These are phyloP conservation scores for Agaricus sinodeliciosus DNA, from an alignment of 768 basidiomycete genomes.

Conservation along the genomic window DNA sequence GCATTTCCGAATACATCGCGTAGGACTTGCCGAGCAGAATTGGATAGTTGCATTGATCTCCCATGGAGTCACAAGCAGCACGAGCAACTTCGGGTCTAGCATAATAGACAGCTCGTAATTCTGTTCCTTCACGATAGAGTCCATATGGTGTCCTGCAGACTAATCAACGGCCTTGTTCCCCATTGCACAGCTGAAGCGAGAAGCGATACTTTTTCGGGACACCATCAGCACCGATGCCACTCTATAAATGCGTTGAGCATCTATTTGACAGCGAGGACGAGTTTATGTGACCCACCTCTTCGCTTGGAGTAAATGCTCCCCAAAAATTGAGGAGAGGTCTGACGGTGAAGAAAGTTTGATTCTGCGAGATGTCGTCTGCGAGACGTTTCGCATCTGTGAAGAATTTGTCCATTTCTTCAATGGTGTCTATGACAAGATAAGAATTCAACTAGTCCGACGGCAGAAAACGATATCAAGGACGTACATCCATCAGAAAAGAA, in stretches of 20 bases:
- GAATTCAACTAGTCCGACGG: not conserved
- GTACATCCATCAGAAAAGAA: conserved; percentile 78
- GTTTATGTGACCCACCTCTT: conserved; percentile 39
- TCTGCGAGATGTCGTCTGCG: conserved; percentile 61
- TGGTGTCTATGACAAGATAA: conserved; percentile 35
- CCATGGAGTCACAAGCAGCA: conserved; percentile 61
- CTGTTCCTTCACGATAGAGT: conserved; percentile 72
- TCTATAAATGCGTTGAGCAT: conserved; percentile 31
- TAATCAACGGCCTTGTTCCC: not conserved
- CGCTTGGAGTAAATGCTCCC: conserved; percentile 73
- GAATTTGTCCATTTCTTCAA: conserved; percentile 55
- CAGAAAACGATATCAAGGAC: conserved; percentile 18
- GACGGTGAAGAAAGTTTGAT: conserved; percentile 74
- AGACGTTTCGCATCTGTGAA: conserved; percentile 58
- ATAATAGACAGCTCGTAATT: conserved; percentile 69
- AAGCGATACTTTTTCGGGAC: conserved; percentile 57
- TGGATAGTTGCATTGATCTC: conserved; percentile 64
- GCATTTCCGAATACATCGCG: not conserved
- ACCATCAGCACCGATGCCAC: conserved; percentile 64
- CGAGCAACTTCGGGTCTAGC: conserved; percentile 58
- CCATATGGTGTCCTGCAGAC: conserved; percentile 61
- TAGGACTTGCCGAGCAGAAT: conserved; percentile 55
- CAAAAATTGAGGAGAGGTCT: conserved; percentile 75
- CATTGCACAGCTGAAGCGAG: not conserved
- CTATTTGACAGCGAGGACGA: not conserved